Conservation (phyloP, 2,329 filamentous ascomycete genomes). For the Cercospora janseana region DNA sequence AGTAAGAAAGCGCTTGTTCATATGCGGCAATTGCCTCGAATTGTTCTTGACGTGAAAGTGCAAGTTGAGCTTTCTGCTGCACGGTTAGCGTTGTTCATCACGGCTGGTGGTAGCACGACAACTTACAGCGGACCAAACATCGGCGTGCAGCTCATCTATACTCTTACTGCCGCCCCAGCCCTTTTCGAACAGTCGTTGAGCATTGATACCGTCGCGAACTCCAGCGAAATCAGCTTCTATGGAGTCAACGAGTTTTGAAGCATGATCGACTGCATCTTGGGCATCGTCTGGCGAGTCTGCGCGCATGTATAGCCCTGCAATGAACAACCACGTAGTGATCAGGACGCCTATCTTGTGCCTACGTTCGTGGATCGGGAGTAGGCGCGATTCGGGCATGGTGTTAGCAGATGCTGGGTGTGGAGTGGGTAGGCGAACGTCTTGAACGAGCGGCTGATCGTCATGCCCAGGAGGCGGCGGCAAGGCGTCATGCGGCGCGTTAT, state of each 20-base stretch:
- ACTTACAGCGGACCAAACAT: conserved; percentile 77
- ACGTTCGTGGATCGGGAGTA: conserved; percentile 52
- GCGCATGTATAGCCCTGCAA: conserved; percentile 81
- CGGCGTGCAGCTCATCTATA: conserved; percentile 79
- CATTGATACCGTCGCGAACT: conserved; percentile 58
- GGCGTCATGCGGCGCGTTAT: conserved; percentile 40
- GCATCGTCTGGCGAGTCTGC: conserved; percentile 78
- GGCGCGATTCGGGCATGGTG: conserved; percentile 47
- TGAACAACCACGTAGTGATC: conserved; percentile 83
- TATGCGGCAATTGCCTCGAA: conserved; percentile 73
- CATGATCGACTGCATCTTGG: conserved; percentile 76
- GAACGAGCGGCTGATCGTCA: conserved; percentile 42
- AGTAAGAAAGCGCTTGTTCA: conserved; percentile 77
- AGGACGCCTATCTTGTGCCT: conserved; percentile 60
- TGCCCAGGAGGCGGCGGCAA: conserved; percentile 43
- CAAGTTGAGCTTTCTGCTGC: conserved; percentile 64
- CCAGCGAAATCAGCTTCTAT: conserved; percentile 65
- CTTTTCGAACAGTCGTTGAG: conserved; percentile 59
- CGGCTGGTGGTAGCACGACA: background rate
- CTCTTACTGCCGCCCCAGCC: conserved; percentile 80
- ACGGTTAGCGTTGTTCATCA: conserved; percentile 24
- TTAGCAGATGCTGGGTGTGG: conserved; percentile 39
- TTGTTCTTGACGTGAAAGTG: conserved; percentile 59
- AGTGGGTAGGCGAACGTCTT: conserved; percentile 46
- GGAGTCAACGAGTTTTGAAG: conserved; percentile 68